Percentiles rank a stretch among this genome's conserved stretches.
Conservation (phyloP, 306 rosid genomes). For the Vicia sativa region DNA sequence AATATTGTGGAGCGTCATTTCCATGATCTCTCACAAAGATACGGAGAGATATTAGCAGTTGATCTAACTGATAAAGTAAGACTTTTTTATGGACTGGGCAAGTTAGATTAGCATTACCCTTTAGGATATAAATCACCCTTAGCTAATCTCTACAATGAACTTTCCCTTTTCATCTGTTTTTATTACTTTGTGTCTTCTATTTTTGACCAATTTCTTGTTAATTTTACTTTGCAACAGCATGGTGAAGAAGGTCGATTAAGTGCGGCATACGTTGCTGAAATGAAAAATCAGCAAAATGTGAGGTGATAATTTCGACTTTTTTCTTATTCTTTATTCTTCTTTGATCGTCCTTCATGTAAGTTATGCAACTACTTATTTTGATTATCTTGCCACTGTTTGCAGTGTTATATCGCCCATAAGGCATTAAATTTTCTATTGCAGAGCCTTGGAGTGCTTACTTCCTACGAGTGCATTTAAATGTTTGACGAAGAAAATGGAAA, state of each 20-base stretch:
- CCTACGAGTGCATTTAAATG: slow-evolving; percentile 66
- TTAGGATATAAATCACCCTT: background rate
- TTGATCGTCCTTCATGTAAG: background rate
- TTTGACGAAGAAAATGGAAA: slow-evolving; percentile 68
- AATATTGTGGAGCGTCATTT: slow-evolving; percentile 81
- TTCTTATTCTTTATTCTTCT: slow-evolving; percentile 10
- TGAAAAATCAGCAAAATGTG: slow-evolving; percentile 64
- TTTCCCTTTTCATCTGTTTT: slow-evolving; percentile 21
- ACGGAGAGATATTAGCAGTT: slow-evolving; percentile 75
- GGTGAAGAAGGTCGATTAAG: slow-evolving; percentile 91
- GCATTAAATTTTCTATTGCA: slow-evolving; percentile 72
- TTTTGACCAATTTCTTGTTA: slow-evolving; percentile 31
- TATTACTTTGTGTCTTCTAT: slow-evolving; percentile 18
- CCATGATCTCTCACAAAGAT: slow-evolving; percentile 74
- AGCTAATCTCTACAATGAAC: background rate
- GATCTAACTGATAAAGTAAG: slow-evolving; percentile 88
- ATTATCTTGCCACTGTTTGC: slow-evolving; percentile 36
- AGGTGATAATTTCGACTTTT: slow-evolving; percentile 59
- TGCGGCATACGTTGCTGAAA: slow-evolving; percentile 76
- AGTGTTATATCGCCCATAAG: slow-evolving; percentile 82
- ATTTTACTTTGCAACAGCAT: slow-evolving; percentile 66
- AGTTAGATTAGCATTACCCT: slow-evolving; percentile 24
- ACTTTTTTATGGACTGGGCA: slow-evolving; percentile 30
- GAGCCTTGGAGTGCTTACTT: slow-evolving; percentile 60
- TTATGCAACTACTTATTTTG: slow-evolving; percentile 29